A percentile compares a stretch with the other conserved stretches of the same genome.
Evolutionary conservation across 2,329 filamentous ascomycete species (phyloP).

Genomic region (Xylariomycetidae sp.): DNA sequence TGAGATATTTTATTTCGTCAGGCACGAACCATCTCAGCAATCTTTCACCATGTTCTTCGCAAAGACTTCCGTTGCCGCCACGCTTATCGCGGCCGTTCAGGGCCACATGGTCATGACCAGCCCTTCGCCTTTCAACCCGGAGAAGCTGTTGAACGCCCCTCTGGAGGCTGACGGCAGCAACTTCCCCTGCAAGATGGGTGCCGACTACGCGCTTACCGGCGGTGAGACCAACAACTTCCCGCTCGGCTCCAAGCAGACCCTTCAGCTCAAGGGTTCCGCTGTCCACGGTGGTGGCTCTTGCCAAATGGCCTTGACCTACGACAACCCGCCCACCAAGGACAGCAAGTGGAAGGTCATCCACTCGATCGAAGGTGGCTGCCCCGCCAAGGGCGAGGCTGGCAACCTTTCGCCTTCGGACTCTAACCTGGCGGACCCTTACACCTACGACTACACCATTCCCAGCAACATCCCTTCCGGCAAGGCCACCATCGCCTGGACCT

Average conservation of each 20-base stretch:
- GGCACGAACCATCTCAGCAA: constrained; percentile 32
- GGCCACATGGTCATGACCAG: constrained; percentile 72
- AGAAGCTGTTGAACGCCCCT: constrained; percentile 52
- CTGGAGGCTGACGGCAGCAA: constrained; percentile 53
- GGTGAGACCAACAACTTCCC: constrained; percentile 52
- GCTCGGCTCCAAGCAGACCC: constrained; percentile 53
- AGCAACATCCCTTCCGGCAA: constrained; percentile 65
- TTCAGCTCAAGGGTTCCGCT: constrained; percentile 65
- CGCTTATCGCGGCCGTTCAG: constrained; percentile 52
- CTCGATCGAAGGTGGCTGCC: constrained; percentile 81
- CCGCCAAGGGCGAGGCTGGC: constrained; percentile 48
- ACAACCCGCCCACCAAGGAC: constrained; percentile 57
- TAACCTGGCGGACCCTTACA: constrained; percentile 38
- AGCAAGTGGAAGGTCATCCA: constrained; percentile 85
- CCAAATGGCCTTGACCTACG: constrained; percentile 80
- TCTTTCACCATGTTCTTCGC: constrained; percentile 45
- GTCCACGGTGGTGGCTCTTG: constrained; percentile 90
- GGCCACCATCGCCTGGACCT: constrained; percentile 84
- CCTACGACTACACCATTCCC: constrained; percentile 68
- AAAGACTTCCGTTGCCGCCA: constrained; percentile 45
- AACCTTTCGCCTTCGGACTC: constrained; percentile 49
- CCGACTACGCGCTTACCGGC: constrained; percentile 35
- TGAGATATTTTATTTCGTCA: constrained; percentile 31
- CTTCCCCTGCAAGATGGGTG: constrained; percentile 77
- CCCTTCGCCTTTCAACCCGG: constrained; percentile 56